Conservation (phyloP, 495 filamentous ascomycete species). For the Penicillium fimorum region DNA sequence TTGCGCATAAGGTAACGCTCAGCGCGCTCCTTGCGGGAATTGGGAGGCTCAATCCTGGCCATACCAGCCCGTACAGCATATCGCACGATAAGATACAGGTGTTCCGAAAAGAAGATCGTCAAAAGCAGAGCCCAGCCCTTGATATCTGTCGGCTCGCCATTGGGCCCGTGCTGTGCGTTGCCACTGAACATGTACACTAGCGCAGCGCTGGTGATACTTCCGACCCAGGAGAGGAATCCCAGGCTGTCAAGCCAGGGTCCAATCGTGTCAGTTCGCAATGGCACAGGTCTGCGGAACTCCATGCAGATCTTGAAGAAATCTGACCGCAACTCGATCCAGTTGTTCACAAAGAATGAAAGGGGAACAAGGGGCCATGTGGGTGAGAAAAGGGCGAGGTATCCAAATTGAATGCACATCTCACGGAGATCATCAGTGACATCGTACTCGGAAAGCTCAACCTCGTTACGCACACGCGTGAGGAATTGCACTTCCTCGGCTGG, state of each 20-base stretch:
- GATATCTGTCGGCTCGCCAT: slow-evolving; percentile 59
- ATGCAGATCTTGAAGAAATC: slow-evolving; percentile 94
- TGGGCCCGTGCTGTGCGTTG: slow-evolving; percentile 57
- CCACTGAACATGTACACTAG: slow-evolving; percentile 81
- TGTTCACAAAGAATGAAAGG: slow-evolving; percentile 87
- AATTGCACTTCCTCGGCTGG: slow-evolving; percentile 72
- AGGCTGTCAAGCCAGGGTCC: slow-evolving; percentile 91
- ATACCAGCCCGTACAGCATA: slow-evolving; percentile 68
- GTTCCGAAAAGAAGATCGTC: slow-evolving; percentile 84
- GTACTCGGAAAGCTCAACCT: slow-evolving; percentile 83
- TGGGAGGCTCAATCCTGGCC: slow-evolving; percentile 78
- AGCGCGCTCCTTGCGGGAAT: slow-evolving; percentile 73
- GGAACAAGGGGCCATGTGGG: slow-evolving; percentile 89
- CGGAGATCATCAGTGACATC: slow-evolving; percentile 84
- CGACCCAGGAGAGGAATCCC: slow-evolving; percentile 87
- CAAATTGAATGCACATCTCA: slow-evolving; percentile 95
- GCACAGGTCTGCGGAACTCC: slow-evolving; percentile 83
- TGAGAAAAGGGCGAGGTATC: slow-evolving; percentile 91
- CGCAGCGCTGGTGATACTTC: slow-evolving; percentile 79
- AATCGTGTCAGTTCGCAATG: slow-evolving; percentile 86
- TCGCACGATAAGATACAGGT: slow-evolving; percentile 74
- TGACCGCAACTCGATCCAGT: slow-evolving; percentile 92
- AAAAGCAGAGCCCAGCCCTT: slow-evolving; percentile 78
- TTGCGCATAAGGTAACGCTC: slow-evolving; percentile 74
- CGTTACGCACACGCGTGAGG: slow-evolving; percentile 74